phyloP scores from a whole-genome alignment of 441 rosid genomes.

The Gossypium schwendimanii region DNA sequence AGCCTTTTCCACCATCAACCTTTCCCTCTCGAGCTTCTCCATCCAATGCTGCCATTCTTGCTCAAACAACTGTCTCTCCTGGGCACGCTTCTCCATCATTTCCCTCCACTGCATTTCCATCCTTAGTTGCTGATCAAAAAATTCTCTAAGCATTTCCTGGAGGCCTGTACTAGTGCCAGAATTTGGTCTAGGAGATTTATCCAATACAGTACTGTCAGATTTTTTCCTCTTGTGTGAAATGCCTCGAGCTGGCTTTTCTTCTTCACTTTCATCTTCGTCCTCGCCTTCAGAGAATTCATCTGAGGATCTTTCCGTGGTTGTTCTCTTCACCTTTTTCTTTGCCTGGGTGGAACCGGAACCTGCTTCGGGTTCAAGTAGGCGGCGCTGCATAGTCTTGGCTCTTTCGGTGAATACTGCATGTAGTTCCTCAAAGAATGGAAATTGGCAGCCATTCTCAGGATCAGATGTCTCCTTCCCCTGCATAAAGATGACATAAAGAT shows the following conservation, averaged over 20 bases:
- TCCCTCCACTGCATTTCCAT: slow-evolving; percentile 47
- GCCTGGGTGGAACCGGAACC: slow-evolving; percentile 28
- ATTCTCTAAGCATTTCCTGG: slow-evolving; percentile 39
- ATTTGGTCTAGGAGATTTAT: slow-evolving; percentile 19
- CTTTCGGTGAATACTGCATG: slow-evolving; percentile 41
- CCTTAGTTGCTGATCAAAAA: slow-evolving; percentile 40
- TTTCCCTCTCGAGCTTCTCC: slow-evolving; percentile 52
- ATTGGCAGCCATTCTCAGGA: slow-evolving; percentile 39
- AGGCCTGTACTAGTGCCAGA: slow-evolving; percentile 12
- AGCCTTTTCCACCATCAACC: slow-evolving; percentile 38
- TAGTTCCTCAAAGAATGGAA: slow-evolving; percentile 51
- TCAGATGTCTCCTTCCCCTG: slow-evolving; percentile 61
- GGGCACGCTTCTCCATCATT: slow-evolving; percentile 43
- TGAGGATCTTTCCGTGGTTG: slow-evolving; percentile 20
- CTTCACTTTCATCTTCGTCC: slow-evolving; percentile 30
- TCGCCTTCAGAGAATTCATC: slow-evolving; percentile 39
- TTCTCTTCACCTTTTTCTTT: slow-evolving; percentile 32
- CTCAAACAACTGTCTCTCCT: slow-evolving; percentile 35
- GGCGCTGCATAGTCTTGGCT: slow-evolving; percentile 35
- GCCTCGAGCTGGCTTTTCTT: slow-evolving; percentile 24
- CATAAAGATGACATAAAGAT: background rate
- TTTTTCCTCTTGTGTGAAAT: slow-evolving; percentile 42
- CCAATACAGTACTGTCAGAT: slow-evolving; percentile 16
- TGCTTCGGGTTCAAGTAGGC: slow-evolving; percentile 34
- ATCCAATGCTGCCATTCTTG: slow-evolving; percentile 45